Conservation (phyloP, 257 asterid species). For the Verbascum thapsus region DNA sequence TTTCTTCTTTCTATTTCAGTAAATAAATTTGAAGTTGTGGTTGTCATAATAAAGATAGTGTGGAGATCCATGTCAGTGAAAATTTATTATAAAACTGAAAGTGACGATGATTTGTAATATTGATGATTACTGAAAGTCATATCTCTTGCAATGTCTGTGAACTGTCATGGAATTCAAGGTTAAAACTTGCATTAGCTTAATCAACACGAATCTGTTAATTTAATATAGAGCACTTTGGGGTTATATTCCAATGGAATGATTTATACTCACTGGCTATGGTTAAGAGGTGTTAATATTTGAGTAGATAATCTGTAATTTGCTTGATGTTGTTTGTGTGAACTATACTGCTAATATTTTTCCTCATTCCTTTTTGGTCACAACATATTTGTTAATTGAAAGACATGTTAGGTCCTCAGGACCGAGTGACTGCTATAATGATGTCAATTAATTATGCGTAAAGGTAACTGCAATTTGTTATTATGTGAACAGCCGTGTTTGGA, state of each 20-base stretch:
- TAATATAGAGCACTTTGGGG: not conserved
- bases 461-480: not conserved
- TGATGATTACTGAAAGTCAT: not conserved
- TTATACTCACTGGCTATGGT: not conserved
- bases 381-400: not conserved
- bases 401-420: not conserved
- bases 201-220: not conserved
- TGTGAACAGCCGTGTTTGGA: not conserved
- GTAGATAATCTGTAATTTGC: constrained; percentile 12
- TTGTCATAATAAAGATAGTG: not conserved
- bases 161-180: constrained; percentile 3
- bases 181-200: not conserved
- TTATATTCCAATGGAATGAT: not conserved
- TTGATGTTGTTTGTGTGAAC: not conserved
- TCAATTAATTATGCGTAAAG: not conserved
- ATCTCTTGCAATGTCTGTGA: not conserved
- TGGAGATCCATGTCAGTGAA: not conserved
- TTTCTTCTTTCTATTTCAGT: too few species aligned
- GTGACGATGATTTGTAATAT: not conserved
- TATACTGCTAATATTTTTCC: not conserved
- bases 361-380: too few species aligned
- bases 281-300: constrained; percentile 8
- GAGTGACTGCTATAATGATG: not conserved
- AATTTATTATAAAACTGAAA: not conserved
- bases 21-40: too few species aligned